Evolutionary conservation across 176 grass and related monocot species (phyloP).

Genomic region (Triticum turgidum): DNA sequence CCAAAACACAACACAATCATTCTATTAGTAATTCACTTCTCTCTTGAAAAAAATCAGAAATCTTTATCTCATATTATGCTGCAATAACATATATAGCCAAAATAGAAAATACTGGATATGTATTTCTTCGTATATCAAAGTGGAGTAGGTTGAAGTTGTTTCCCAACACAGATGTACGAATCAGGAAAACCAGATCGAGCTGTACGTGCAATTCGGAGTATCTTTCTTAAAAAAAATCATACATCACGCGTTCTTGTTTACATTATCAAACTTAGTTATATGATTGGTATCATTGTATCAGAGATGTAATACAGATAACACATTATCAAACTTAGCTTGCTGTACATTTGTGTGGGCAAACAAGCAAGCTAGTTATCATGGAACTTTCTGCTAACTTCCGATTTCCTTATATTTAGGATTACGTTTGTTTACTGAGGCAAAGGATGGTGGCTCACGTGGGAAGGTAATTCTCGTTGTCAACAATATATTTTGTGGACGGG

Average conservation of each 20-base stretch:
- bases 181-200: not conserved
- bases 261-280: not conserved
- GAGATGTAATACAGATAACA: too few relatives aligned
- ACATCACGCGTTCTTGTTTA: not conserved
- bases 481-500: conserved; percentile 3
- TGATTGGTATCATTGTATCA: not conserved
- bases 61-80: not conserved
- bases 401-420: conserved; percentile 57
- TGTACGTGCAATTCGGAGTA: not conserved
- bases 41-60: not conserved
- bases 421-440: conserved; percentile 92
- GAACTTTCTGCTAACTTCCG: conserved; percentile 17
- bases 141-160: not conserved
- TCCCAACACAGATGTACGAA: not conserved
- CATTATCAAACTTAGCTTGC: not conserved
- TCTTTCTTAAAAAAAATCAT: not conserved
- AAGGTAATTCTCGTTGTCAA: conserved; percentile 51
- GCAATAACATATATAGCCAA: not conserved
- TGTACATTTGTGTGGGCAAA: not conserved
- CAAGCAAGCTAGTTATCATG: conserved; percentile 1
- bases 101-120: not conserved
- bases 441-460: conserved; percentile 67
- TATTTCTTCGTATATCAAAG: not conserved
- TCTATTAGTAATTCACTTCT: not conserved
- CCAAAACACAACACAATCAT: not conserved